Evolutionary conservation across 192 early-diverging fungal species (phyloP), one percentile per base, ranked within the genome.

Genomic region (Entomortierella parvispora): DNA sequence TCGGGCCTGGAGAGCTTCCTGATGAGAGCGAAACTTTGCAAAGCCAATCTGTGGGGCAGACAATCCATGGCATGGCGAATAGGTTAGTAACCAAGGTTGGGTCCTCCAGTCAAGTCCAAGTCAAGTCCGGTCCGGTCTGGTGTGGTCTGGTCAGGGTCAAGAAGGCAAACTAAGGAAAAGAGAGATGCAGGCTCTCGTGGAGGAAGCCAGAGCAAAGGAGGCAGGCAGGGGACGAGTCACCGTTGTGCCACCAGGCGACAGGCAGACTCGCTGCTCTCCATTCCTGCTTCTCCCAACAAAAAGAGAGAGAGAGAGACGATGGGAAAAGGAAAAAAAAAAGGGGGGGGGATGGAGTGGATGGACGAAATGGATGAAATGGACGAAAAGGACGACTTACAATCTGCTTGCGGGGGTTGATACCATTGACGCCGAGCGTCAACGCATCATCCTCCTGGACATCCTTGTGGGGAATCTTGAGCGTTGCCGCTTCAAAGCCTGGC

Each of bases 401-500:
- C 83, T 96, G 95, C 74, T 94, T 94, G 82, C 89, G 89, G 56
- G 88, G 83, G 42, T 87, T 82, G 31, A 62, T 71, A 1, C 72
- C 80, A 62, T 84, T 77, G 58, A 88, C 87, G 40, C 81, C 84
- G 29, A 75, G 68, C 44, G 71, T 81, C 28, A 71, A 60, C 10
- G 68, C 65, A 53, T 80, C 81, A 44, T 88, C 87, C 47, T 87
- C 85, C 25, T 84, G 82, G 33, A 81, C 87, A 48, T 91, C 91
- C 78, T 84, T 82, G 47, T 81, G 78, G 23, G 95, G 95, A 42
- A 94, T 87, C 83, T 98, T 99, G 32, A 99, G 86, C 7, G 95
- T 95, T 14, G 98, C 96, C 3, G 97, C 98, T 72, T 99, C 98
- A 62, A 99, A 99, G 14, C 97, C 98, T 42, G 93, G 87, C 23